Percentiles rank a stretch among this genome's conserved stretches.
These are phyloP conservation scores for Lasiosphaeris hirsuta DNA, from an alignment of 495 filamentous ascomycete species.

Conservation along the genomic window DNA sequence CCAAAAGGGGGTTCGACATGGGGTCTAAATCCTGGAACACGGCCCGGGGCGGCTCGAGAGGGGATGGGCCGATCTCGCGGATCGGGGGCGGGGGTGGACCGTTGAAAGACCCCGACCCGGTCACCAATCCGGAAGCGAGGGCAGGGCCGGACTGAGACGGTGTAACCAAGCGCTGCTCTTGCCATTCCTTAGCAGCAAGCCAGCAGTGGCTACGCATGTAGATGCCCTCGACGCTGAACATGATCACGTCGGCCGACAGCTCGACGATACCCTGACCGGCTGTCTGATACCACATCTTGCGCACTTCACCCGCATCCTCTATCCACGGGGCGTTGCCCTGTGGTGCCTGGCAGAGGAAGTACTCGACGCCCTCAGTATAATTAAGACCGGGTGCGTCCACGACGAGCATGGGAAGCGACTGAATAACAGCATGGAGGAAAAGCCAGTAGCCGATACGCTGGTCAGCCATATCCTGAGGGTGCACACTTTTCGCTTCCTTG, in stretches of 20 bases:
- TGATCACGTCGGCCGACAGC: slow-evolving; percentile 76
- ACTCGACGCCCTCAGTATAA: slow-evolving; percentile 80
- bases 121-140: neutral
- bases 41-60: slow-evolving; percentile 39
- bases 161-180: slow-evolving; percentile 17
- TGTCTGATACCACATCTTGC: slow-evolving; percentile 77
- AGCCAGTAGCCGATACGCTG: slow-evolving; percentile 87
- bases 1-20: neutral
- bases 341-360: slow-evolving; percentile 92
- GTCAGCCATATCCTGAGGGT: slow-evolving; percentile 68
- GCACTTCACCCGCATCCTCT: slow-evolving; percentile 60
- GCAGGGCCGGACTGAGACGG: neutral
- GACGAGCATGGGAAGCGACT: slow-evolving; percentile 85
- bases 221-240: slow-evolving; percentile 84
- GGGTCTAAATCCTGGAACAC: slow-evolving; percentile 32
- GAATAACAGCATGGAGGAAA: slow-evolving; percentile 87
- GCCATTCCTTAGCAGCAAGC: slow-evolving; percentile 76
- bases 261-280: slow-evolving; percentile 67
- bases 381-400: slow-evolving; percentile 79
- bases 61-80: slow-evolving; percentile 16
- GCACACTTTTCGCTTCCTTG: slow-evolving; percentile 67
- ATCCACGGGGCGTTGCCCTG: slow-evolving; percentile 83
- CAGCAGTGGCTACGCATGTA: slow-evolving; percentile 93
- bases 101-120: too few species aligned
- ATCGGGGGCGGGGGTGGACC: neutral